Percentiles rank a stretch among this genome's conserved stretches.
These are phyloP conservation scores for Fusarium camptoceras DNA, from an alignment of 2,329 filamentous ascomycete genomes.

Conservation along the genomic window DNA sequence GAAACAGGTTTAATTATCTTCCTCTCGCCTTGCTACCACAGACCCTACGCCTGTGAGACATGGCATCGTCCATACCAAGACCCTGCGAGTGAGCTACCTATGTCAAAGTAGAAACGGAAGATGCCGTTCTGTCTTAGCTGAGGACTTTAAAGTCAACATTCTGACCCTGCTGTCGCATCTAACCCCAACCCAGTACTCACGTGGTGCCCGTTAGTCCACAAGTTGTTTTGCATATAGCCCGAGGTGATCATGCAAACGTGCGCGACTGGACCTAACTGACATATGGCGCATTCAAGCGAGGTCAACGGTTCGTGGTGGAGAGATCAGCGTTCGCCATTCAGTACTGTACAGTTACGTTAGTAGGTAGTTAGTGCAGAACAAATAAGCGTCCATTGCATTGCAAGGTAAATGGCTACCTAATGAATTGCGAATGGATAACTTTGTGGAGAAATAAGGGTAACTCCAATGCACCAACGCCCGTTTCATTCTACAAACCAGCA, in stretches of 20 bases:
- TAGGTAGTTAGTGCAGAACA: not conserved
- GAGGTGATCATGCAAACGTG: constrained; percentile 23
- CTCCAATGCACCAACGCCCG: not conserved
- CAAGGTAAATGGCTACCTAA: not conserved
- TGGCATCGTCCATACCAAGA: not conserved
- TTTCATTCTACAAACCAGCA: not conserved
- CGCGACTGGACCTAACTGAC: constrained; percentile 41
- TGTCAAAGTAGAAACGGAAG: not conserved
- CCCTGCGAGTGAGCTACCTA: not conserved
- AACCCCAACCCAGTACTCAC: constrained; percentile 30
- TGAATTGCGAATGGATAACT: not conserved
- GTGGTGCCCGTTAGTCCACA: constrained; percentile 36
- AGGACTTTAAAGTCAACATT: not conserved
- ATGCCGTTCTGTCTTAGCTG: not conserved
- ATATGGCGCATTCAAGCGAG: constrained; percentile 27
- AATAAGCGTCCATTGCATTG: constrained; percentile 1
- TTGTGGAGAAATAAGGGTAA: not conserved
- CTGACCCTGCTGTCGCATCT: constrained; percentile 6
- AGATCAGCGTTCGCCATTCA: constrained; percentile 21
- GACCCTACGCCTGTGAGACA: not conserved
- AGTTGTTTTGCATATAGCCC: constrained; percentile 13
- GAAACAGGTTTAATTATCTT: constrained; percentile 20
- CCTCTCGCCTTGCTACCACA: constrained; percentile 1
- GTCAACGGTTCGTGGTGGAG: constrained; percentile 23
- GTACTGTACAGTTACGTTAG: not conserved